Percentiles rank a stretch among this genome's conserved stretches.
These are phyloP conservation scores for Lipomyces yamadae DNA, from an alignment of 805 yeast genomes.

Conservation along the genomic window DNA sequence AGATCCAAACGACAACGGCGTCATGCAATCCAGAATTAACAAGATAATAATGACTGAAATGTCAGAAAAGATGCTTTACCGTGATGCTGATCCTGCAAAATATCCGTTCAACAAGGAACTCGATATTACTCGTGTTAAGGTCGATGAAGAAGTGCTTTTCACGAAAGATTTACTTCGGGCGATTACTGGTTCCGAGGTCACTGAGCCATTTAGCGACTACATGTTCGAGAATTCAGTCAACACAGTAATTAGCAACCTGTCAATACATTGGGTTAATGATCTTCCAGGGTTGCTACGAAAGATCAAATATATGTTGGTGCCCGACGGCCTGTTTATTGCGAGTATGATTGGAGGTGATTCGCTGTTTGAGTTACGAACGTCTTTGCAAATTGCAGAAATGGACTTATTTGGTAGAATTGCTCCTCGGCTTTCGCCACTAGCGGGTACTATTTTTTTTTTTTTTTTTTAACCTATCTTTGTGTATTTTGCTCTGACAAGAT, in stretches of 20 bases:
- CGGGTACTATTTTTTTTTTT: constrained; percentile 41
- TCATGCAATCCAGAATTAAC: constrained; percentile 58
- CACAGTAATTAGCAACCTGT: constrained; percentile 72
- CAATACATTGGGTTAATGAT: constrained; percentile 86
- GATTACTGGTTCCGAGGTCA: constrained; percentile 40
- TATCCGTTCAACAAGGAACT: constrained; percentile 52
- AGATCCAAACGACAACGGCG: constrained; percentile 53
- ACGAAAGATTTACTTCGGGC: constrained; percentile 43
- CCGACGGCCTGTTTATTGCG: constrained; percentile 83
- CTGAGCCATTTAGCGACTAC: constrained; percentile 18
- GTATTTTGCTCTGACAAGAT: not conserved
- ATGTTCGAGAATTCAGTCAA: constrained; percentile 54
- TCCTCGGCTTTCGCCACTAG: constrained; percentile 81
- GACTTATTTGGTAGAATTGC: constrained; percentile 80
- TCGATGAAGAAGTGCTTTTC: constrained; percentile 66
- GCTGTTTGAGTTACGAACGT: constrained; percentile 77
- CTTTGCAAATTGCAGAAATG: constrained; percentile 79
- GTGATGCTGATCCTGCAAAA: constrained; percentile 53
- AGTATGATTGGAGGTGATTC: constrained; percentile 85
- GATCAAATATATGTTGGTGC: constrained; percentile 64
- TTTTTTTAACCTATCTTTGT: not conserved
- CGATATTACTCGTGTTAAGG: constrained; percentile 56
- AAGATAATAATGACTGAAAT: constrained; percentile 71
- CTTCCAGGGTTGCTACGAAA: constrained; percentile 66
- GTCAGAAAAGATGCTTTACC: constrained; percentile 55